A percentile compares a stretch with the other conserved stretches of the same genome.
These are phyloP conservation scores for Fusarium hostae DNA, from an alignment of 2,329 filamentous ascomycete species.

Conservation along the genomic window DNA sequence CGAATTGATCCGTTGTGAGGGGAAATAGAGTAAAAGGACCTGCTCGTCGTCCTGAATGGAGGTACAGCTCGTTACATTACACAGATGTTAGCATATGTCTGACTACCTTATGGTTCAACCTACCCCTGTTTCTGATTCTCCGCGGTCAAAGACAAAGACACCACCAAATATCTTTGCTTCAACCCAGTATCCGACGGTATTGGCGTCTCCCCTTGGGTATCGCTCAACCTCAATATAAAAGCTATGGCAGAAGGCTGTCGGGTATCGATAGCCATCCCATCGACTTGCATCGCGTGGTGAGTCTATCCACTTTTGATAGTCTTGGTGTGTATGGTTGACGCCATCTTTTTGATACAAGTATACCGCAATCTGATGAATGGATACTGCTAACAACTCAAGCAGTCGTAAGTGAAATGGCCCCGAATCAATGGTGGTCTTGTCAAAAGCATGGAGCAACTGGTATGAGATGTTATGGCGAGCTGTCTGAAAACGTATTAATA, in stretches of 20 bases:
- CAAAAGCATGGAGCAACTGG: constrained; percentile 5
- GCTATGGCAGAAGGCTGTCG: not conserved
- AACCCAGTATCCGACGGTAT: constrained; percentile 28
- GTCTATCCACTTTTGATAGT: not conserved
- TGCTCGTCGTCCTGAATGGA: not conserved
- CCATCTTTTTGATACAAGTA: not conserved
- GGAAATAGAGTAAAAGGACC: constrained; percentile 14
- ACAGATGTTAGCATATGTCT: rapidly evolving
- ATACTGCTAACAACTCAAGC: constrained; percentile 4
- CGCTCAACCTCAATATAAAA: not conserved
- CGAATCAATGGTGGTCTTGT: not conserved
- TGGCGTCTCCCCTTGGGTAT: constrained; percentile 9
- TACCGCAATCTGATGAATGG: constrained; percentile 9
- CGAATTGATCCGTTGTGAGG: constrained; percentile 6
- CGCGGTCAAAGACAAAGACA: constrained; percentile 15
- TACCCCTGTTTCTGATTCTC: constrained; percentile 17
- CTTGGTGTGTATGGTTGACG: not conserved
- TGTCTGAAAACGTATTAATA: too few relatives aligned
- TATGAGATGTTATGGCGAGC: too few relatives aligned
- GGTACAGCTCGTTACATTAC: not conserved
- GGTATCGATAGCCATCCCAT: not conserved
- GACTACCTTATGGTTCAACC: rapidly evolving
- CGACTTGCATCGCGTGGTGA: not conserved
- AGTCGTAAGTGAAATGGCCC: not conserved
- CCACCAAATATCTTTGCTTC: constrained; percentile 29